These are phyloP conservation scores for Colletotrichum plurivorum DNA, from an alignment of 2,329 filamentous ascomycete species.

Conservation along the genomic window DNA sequence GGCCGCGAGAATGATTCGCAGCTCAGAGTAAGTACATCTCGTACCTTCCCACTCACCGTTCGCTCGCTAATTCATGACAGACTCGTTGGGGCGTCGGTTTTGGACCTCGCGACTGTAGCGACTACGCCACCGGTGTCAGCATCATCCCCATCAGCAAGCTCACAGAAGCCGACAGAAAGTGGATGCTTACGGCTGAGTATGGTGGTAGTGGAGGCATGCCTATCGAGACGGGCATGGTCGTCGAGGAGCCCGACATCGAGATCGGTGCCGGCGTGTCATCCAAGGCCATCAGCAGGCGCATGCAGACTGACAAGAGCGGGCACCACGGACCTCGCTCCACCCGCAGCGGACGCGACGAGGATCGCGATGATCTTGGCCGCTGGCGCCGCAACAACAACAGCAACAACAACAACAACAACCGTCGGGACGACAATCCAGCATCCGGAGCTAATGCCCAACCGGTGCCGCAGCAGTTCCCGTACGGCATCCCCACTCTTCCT, in stretches of 20 bases:
- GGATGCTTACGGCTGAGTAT: constrained; percentile 94
- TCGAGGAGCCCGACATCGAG: constrained; percentile 98
- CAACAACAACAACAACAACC: constrained; percentile 19
- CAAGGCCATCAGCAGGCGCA: constrained; percentile 82
- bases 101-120: constrained; percentile 95
- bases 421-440: constrained; percentile 47
- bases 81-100: constrained; percentile 99
- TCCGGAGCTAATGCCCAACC: constrained; percentile 43
- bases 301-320: constrained; percentile 78
- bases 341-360: constrained; percentile 58
- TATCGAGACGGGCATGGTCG: constrained; percentile 86
- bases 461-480: constrained; percentile 51
- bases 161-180: constrained; percentile 96
- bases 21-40: constrained; percentile 73
- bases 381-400: constrained; percentile 48
- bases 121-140: constrained; percentile 93
- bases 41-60: neutral
- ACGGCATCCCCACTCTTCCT: constrained; percentile 56
- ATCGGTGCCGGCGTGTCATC: constrained; percentile 97
- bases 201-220: constrained; percentile 89
- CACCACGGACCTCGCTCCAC: constrained; percentile 76
- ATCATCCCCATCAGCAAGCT: constrained; percentile 93
- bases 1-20: constrained; percentile 80
- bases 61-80: constrained; percentile 55
- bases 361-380: constrained; percentile 45